A percentile compares a stretch with the other conserved stretches of the same genome.
These are phyloP conservation scores for Colletotrichum kahawae DNA, from an alignment of 2,329 filamentous ascomycete genomes.

Conservation along the genomic window DNA sequence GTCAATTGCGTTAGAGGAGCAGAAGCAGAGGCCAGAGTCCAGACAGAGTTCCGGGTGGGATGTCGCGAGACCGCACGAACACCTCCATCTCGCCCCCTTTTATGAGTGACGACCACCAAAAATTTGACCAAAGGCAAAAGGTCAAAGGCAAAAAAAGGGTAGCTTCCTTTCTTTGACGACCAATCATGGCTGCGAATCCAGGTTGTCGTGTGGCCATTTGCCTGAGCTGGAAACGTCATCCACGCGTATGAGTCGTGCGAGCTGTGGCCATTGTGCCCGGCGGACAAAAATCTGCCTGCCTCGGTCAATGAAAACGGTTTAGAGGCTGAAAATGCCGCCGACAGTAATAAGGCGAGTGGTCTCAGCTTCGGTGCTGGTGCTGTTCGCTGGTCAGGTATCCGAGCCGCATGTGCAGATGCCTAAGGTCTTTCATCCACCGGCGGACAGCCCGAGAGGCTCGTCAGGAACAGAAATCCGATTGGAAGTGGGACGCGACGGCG, in stretches of 20 bases:
- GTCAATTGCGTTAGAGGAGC: background rate
- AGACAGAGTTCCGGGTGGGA: background rate
- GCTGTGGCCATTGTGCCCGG: background rate
- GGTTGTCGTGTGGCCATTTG: conserved; percentile 12
- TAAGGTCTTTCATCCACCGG: background rate
- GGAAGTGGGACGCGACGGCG: conserved; percentile 5
- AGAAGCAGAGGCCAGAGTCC: background rate
- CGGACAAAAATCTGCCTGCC: background rate
- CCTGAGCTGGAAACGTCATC: conserved; percentile 13
- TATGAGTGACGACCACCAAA: background rate
- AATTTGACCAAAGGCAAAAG: background rate
- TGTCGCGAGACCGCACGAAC: conserved; percentile 6
- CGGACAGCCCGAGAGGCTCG: conserved; percentile 7
- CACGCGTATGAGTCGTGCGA: conserved; percentile 2
- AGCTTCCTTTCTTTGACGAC: background rate
- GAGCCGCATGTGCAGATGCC: background rate
- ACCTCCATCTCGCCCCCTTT: background rate
- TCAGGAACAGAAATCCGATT: background rate
- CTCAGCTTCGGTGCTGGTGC: background rate
- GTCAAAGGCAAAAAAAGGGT: background rate
- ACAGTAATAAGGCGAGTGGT: background rate
- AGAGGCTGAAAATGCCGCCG: background rate
- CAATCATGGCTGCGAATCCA: background rate
- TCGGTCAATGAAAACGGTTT: conserved; percentile 4
- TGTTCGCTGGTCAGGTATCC: background rate